Evolutionary conservation across 768 basidiomycete genomes (phyloP).

Genomic region (Phaffia tasmanica): DNA sequence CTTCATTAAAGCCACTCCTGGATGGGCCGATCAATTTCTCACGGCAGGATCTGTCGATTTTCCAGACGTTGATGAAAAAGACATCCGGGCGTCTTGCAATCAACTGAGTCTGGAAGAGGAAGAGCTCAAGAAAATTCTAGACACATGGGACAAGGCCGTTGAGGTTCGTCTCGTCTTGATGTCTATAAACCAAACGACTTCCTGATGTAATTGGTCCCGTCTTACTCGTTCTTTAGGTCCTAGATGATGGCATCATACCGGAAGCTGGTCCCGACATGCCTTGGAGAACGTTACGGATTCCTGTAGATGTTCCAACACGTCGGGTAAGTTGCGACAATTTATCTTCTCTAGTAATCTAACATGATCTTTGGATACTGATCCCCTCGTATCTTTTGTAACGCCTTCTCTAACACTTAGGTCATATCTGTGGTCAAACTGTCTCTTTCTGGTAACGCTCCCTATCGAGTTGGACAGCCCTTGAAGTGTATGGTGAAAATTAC

Average conservation of each 20-base stretch:
- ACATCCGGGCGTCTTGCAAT: constrained; percentile 3
- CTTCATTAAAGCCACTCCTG: constrained; percentile 1
- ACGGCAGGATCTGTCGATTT: constrained; percentile 13
- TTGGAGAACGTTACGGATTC: constrained; percentile 22
- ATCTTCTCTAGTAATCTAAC: not conserved
- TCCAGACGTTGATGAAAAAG: constrained; percentile 9
- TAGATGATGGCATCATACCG: constrained; percentile 6
- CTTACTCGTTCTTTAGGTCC: not conserved
- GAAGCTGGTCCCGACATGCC: constrained; percentile 2
- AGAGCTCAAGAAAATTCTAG: not conserved
- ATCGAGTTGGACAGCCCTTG: constrained; percentile 74
- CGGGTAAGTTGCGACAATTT: not conserved
- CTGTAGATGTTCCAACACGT: constrained; percentile 22
- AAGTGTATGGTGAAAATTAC: constrained; percentile 53
- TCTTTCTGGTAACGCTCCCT: not conserved
- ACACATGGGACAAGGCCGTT: constrained; percentile 18
- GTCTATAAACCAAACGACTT: not conserved
- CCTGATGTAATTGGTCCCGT: not conserved
- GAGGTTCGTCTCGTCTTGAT: constrained; percentile 9
- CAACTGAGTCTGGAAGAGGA: constrained; percentile 1
- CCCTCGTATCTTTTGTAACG: not conserved
- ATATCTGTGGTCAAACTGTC: constrained; percentile 14
- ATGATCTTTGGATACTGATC: not conserved
- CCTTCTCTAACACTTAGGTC: constrained; percentile 1
- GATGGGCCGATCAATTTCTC: constrained; percentile 10